Conservation (phyloP, 176 grass and related monocot genomes). For the Tillandsia fasciculata region DNA sequence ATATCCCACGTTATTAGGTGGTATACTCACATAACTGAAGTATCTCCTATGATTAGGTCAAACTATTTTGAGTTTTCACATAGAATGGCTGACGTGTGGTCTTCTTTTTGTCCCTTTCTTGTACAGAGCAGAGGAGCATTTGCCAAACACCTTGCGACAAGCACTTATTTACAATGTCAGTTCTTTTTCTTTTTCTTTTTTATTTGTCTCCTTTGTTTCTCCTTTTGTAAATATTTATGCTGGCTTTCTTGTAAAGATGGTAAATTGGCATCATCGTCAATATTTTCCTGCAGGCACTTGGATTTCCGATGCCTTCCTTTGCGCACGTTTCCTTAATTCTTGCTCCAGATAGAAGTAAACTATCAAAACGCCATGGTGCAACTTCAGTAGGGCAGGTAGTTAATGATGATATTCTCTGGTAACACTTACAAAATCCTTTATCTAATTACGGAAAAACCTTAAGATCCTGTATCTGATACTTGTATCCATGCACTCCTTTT, state of each 20-base stretch:
- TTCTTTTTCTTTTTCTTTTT: not conserved
- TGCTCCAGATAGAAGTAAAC: conserved; percentile 97
- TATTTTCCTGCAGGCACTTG: conserved; percentile 55
- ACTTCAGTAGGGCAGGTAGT: conserved; percentile 92
- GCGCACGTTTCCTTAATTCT: conserved; percentile 97
- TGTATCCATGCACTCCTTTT: not conserved
- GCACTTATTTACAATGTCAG: conserved; percentile 94
- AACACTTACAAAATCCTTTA: not conserved
- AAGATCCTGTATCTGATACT: no score
- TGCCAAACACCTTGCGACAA: conserved; percentile 93
- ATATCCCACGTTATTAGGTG: conserved; percentile 97
- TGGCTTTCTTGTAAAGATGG: not conserved
- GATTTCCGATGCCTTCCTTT: conserved; percentile 94
- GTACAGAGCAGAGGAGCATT: conserved; percentile 90
- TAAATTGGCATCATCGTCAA: not conserved
- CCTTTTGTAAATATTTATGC: not conserved
- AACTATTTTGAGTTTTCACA: conserved; percentile 1
- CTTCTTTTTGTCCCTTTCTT: conserved; percentile 2
- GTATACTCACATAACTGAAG: not conserved
- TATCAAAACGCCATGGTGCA: conserved; percentile 95
- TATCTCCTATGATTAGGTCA: conserved; percentile 2
- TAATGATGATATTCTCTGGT: not conserved
- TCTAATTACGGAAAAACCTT: no score
- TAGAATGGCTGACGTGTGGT: not conserved
- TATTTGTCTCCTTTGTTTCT: not conserved